Conservation (phyloP, 1,139 yeast species). For the Magnusiomyces tetraspermus region DNA sequence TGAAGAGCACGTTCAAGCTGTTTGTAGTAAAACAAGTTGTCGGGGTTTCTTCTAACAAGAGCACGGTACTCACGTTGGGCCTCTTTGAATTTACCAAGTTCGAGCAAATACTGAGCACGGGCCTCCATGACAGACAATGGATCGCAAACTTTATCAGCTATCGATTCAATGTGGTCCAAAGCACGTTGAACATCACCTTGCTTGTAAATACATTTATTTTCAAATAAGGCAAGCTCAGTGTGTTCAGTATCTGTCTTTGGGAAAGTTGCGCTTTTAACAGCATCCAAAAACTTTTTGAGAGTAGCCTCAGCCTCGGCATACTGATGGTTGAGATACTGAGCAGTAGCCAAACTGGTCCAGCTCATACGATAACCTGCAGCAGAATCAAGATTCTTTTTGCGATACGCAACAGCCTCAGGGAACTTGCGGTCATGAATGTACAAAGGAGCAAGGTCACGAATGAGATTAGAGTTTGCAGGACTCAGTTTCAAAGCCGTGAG, state of each 20-base stretch:
- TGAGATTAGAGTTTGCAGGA: slow-evolving; percentile 66
- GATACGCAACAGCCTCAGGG: slow-evolving; percentile 49
- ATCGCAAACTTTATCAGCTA: slow-evolving; percentile 51
- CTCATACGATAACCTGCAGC: slow-evolving; percentile 82
- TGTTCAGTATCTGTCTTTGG: slow-evolving; percentile 54
- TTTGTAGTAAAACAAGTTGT: slow-evolving; percentile 55
- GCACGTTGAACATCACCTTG: slow-evolving; percentile 59
- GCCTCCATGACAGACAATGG: slow-evolving; percentile 54
- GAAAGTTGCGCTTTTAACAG: slow-evolving; percentile 37
- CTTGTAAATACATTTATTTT: slow-evolving; percentile 55
- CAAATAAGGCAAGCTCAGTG: slow-evolving; percentile 70
- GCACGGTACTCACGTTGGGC: slow-evolving; percentile 63
- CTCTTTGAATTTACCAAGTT: slow-evolving; percentile 40
- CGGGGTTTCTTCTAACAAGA: slow-evolving; percentile 79
- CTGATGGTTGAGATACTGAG: slow-evolving; percentile 69
- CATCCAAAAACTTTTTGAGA: slow-evolving; percentile 60
- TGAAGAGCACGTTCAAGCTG: slow-evolving; percentile 54
- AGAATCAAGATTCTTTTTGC: slow-evolving; percentile 61
- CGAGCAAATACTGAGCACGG: slow-evolving; percentile 50
- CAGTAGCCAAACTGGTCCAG: slow-evolving; percentile 86
- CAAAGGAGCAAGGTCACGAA: slow-evolving; percentile 71
- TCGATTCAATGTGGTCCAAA: slow-evolving; percentile 46
- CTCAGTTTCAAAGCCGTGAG: slow-evolving; percentile 71
- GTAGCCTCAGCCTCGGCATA: slow-evolving; percentile 60
- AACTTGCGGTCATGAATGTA: slow-evolving; percentile 76